Percentiles rank a stretch among this genome's conserved stretches.
Conservation (phyloP, 2,329 filamentous ascomycete species). For the Stemphylium beticola region DNA sequence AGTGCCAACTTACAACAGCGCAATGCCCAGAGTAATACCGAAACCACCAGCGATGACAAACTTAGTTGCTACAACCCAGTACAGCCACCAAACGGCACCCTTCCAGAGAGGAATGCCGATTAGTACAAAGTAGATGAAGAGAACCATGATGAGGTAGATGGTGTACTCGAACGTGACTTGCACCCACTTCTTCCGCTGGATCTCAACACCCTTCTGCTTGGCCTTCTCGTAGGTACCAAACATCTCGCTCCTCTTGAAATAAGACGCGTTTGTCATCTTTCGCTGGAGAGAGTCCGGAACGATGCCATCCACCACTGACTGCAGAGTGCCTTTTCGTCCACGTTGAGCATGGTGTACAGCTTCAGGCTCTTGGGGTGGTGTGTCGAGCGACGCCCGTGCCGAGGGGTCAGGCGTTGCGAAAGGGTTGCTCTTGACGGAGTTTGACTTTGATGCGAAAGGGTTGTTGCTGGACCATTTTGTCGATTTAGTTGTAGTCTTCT, state of each 20-base stretch:
- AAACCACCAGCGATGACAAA: constrained; percentile 52
- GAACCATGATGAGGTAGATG: constrained; percentile 44
- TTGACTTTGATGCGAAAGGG: constrained; percentile 17
- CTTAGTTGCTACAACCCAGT: constrained; percentile 34
- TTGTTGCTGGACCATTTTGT: constrained; percentile 16
- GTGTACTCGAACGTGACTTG: constrained; percentile 49
- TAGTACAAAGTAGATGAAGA: constrained; percentile 56
- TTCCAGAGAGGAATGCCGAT: constrained; percentile 56
- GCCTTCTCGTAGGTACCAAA: constrained; percentile 33
- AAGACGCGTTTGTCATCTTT: constrained; percentile 25
- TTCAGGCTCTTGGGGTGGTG: constrained; percentile 13
- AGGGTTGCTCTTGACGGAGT: constrained; percentile 17
- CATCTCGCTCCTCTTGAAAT: constrained; percentile 21
- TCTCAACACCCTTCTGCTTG: constrained; percentile 25
- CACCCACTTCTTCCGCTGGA: constrained; percentile 44
- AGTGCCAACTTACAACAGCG: constrained; percentile 17
- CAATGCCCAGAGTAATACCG: constrained; percentile 45
- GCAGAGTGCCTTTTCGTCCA: constrained; percentile 21
- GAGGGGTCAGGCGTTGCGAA: constrained; percentile 10
- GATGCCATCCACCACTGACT: constrained; percentile 23
- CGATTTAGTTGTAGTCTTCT: neutral
- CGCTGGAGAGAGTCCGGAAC: constrained; percentile 23
- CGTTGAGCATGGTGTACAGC: constrained; percentile 8
- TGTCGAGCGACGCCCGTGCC: neutral
- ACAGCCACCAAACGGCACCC: constrained; percentile 40